These are phyloP conservation scores for Aspergillus wentii DNA, from an alignment of 495 filamentous ascomycete genomes.

Conservation along the genomic window DNA sequence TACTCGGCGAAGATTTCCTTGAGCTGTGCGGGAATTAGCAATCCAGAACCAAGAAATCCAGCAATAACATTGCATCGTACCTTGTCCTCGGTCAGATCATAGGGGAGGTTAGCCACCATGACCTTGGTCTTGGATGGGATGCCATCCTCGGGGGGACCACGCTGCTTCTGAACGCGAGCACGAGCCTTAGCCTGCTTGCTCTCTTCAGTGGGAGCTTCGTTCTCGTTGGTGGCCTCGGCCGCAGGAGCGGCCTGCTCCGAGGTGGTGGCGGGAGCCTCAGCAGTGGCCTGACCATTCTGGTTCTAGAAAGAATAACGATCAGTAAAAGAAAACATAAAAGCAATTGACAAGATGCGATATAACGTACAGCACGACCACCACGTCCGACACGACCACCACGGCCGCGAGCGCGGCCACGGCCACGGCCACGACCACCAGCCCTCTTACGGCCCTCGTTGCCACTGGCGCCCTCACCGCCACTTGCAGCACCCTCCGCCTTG, in stretches of 20 bases:
- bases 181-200: constrained; percentile 38
- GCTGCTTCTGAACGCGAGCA: constrained; percentile 56
- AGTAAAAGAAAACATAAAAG: not conserved
- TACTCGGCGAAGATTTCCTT: constrained; percentile 93
- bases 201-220: constrained; percentile 43
- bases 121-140: constrained; percentile 99
- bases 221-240: constrained; percentile 57
- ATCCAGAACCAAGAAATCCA: not conserved
- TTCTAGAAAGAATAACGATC: too few relatives aligned
- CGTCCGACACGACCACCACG: constrained; percentile 59
- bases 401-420: constrained; percentile 70
- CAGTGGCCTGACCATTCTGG: constrained; percentile 22
- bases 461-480: constrained; percentile 61
- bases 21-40: constrained; percentile 61
- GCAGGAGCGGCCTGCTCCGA: constrained; percentile 27
- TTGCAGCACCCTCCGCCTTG: constrained; percentile 65
- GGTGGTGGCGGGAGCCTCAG: constrained; percentile 10
- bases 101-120: constrained; percentile 98
- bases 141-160: constrained; percentile 94
- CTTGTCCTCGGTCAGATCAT: constrained; percentile 96
- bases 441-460: constrained; percentile 76
- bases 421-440: constrained; percentile 68
- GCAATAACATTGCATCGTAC: constrained; percentile 38
- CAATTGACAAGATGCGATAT: too few relatives aligned
- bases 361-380: constrained; percentile 67